Conservation (phyloP, 768 basidiomycete species). For the Phlebiopsis gigantea region DNA sequence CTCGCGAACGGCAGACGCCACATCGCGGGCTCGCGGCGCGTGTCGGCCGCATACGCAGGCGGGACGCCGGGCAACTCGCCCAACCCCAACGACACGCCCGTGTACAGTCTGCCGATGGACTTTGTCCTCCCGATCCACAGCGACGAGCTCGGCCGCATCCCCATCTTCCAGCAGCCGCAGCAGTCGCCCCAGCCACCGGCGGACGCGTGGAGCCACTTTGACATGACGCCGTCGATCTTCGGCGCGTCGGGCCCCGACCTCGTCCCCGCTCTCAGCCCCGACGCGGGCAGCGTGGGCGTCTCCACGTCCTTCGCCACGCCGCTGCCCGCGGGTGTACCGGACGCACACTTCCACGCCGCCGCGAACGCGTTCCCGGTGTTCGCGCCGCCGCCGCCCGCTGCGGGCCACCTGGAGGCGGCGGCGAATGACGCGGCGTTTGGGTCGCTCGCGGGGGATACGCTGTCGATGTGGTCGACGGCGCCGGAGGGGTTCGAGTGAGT, state of each 20-base stretch:
- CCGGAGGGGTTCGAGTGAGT: slow-evolving; percentile 58
- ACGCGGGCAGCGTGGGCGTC: neutral
- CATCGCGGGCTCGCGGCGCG: slow-evolving; percentile 32
- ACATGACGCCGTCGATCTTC: neutral
- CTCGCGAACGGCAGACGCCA: neutral
- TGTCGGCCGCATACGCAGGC: slow-evolving; percentile 9
- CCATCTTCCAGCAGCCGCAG: slow-evolving; percentile 27
- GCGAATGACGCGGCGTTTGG: neutral
- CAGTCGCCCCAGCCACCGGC: neutral
- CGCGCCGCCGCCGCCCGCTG: neutral
- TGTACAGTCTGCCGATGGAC: slow-evolving; percentile 4
- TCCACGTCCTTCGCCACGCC: neutral
- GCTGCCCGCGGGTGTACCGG: neutral
- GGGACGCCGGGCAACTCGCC: neutral
- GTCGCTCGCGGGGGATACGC: slow-evolving; percentile 26
- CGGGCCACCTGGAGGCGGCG: neutral
- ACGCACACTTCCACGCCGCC: neutral
- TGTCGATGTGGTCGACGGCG: slow-evolving; percentile 60
- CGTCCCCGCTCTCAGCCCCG: neutral
- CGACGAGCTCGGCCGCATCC: slow-evolving; percentile 52
- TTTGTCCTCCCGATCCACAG: slow-evolving; percentile 49
- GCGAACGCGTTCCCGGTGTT: neutral
- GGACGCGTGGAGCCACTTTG: slow-evolving; percentile 23
- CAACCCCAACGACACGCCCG: neutral
- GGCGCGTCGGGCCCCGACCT: neutral